A percentile compares a stretch with the other conserved stretches of the same genome.
phyloP scores from a whole-genome alignment of 164 flowering plant genomes.

The Euptelea pleiosperma region DNA sequence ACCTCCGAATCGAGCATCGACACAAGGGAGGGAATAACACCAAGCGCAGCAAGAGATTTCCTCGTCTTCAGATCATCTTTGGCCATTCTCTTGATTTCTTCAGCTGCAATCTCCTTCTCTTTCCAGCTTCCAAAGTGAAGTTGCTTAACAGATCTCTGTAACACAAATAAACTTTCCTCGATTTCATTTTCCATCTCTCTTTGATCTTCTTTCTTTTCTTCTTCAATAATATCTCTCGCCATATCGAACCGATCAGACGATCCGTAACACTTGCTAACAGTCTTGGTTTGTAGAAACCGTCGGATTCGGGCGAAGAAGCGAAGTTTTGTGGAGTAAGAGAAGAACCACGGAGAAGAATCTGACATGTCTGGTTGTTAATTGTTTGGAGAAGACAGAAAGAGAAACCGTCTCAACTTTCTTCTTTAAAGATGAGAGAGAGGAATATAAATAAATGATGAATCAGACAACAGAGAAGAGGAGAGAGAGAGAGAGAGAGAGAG shows the following conservation, averaged over 20 bases:
- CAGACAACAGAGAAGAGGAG: slow-evolving; percentile 4
- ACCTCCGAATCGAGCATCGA: slow-evolving; percentile 56
- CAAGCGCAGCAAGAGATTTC: slow-evolving; percentile 65
- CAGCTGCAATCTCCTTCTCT: slow-evolving; percentile 67
- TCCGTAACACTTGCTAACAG: slow-evolving; percentile 17
- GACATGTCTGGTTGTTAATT: not conserved
- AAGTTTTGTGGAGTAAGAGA: slow-evolving; percentile 31
- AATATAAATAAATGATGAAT: not conserved
- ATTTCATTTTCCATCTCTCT: slow-evolving; percentile 2
- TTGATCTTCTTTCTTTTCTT: slow-evolving; percentile 1
- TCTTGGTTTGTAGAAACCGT: slow-evolving; percentile 34
- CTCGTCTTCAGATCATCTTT: slow-evolving; percentile 37
- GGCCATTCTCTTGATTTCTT: slow-evolving; percentile 53
- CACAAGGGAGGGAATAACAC: slow-evolving; percentile 72
- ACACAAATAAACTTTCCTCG: slow-evolving; percentile 23
- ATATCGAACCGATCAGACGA: slow-evolving; percentile 11
- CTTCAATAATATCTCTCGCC: not conserved
- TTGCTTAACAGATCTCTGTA: slow-evolving; percentile 74
- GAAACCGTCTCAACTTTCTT: too few relatives aligned
- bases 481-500: slow-evolving; percentile 6
- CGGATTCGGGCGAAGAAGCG: slow-evolving; percentile 49
- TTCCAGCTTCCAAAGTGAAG: slow-evolving; percentile 76
- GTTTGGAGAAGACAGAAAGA: too few relatives aligned
- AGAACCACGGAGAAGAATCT: slow-evolving; percentile 20
- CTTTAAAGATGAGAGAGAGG: not conserved